These are phyloP conservation scores for Cymbidium sinense DNA, from an alignment of 106 monocot species.

Conservation along the genomic window DNA sequence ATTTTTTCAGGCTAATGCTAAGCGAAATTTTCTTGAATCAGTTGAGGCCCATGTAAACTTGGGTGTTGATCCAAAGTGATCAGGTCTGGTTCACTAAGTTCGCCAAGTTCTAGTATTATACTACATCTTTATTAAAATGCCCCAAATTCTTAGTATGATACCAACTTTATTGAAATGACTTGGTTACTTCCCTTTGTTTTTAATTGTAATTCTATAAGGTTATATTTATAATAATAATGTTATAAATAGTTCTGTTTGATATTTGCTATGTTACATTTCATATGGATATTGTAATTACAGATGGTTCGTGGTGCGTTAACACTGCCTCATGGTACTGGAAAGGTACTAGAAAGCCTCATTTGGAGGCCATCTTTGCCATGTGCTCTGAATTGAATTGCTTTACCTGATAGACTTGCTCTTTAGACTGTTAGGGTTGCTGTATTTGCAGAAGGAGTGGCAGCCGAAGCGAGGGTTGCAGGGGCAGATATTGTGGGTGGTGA, in stretches of 20 bases:
- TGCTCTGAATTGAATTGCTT: neutral
- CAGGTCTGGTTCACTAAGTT: constrained; percentile 41
- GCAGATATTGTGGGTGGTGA: constrained; percentile 94
- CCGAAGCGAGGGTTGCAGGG: constrained; percentile 85
- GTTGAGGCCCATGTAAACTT: constrained; percentile 90
- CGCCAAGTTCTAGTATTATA: neutral
- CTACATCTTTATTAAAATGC: neutral
- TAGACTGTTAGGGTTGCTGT: constrained; percentile 93
- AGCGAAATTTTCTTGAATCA: constrained; percentile 66
- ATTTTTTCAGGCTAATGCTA: constrained; percentile 53
- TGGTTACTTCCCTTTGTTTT: neutral
- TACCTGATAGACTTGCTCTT: constrained; percentile 9
- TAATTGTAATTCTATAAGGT: neutral
- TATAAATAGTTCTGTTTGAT: neutral
- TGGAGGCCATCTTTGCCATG: neutral
- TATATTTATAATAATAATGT: neutral
- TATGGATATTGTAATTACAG: constrained; percentile 24
- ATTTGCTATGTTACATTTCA: neutral
- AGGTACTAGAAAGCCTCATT: constrained; percentile 33
- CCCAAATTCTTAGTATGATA: neutral
- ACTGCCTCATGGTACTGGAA: constrained; percentile 90
- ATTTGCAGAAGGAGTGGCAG: constrained; percentile 89
- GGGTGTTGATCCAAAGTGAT: constrained; percentile 87
- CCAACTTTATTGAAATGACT: neutral
- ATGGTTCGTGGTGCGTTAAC: constrained; percentile 89